phyloP scores from a whole-genome alignment of 306 rosid genomes.

The Vigna angularis region DNA sequence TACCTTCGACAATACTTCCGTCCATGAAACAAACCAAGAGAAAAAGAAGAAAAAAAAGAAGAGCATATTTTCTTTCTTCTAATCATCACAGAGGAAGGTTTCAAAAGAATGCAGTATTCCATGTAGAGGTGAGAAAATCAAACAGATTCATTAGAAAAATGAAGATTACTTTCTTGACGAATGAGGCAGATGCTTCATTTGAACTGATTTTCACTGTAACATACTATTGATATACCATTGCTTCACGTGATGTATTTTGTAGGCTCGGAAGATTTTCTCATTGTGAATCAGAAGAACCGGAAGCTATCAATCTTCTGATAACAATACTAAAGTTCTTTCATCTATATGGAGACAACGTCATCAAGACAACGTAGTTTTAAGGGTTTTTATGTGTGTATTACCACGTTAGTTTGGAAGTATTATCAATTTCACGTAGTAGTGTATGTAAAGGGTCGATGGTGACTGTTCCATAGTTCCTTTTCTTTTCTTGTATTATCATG shows the following conservation, averaged over 20 bases:
- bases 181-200: slow-evolving; percentile 17
- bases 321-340: slow-evolving; percentile 41
- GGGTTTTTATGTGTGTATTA: slow-evolving; percentile 38
- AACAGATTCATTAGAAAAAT: not conserved
- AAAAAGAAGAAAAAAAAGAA: too few species aligned
- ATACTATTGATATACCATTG: too few species aligned
- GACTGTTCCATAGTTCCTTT: slow-evolving; percentile 13
- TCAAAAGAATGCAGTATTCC: slow-evolving; percentile 20
- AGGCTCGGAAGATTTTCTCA: too few species aligned
- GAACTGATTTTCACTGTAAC: not conserved
- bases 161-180: slow-evolving; percentile 19
- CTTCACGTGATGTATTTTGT: too few species aligned
- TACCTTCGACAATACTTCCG: not conserved
- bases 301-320: not conserved
- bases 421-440: slow-evolving; percentile 39
- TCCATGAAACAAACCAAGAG: too few species aligned
- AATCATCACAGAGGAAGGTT: slow-evolving; percentile 24
- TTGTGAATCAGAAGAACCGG: not conserved
- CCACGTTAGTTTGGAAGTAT: slow-evolving; percentile 39
- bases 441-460: not conserved
- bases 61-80: slow-evolving; percentile 1
- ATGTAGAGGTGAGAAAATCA: slow-evolving; percentile 56
- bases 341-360: slow-evolving; percentile 40
- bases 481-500: not conserved
- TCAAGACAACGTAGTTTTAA: slow-evolving; percentile 33